Evolutionary conservation across 768 basidiomycete genomes (phyloP), one percentile per base, ranked within the genome.

Genomic region (Pleurotus pulmonarius): DNA sequence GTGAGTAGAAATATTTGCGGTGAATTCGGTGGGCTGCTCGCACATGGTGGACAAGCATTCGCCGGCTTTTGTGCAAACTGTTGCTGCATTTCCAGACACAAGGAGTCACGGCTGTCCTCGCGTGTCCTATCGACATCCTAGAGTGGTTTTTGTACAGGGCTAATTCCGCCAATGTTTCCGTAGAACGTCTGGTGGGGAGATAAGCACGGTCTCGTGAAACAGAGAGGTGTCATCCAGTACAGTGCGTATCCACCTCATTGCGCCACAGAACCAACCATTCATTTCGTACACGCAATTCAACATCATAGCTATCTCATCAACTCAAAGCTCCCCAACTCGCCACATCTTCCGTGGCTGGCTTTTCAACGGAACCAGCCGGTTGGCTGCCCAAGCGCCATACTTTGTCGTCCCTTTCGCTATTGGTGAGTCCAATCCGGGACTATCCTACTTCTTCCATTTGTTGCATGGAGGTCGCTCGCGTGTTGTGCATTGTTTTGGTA

Each of bases 171-270:
- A 13, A 20, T 34, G 22, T 37, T 18, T 16, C 43, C 11, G 4
- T 24, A 95, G 92, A 88, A 80, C 72, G 76, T 86, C 51, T 97
- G 94, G 94, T 97, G 94, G 93, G 94, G 93, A 74, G 86, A 89
- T 73, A 73, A 73, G 59, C 75, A 78, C 62, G 81, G 82, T 58
- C 75, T 80, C 44, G 78, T 78, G 63, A 86, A 83, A 68, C 86
- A 87, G 66, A 92, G 81, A 73, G 93, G 94, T 52, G 79, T 95
- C 57, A 75, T 82, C 49, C 73, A 78, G 65, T 97, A 96, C 80
- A 80, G 94, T 96, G 65, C 75, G 92, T 83, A 15, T 44, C 48
- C 38, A 4, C 46, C 37, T 9, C 40, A 44, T 43, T 37, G 29
- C 29, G 29, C 29, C 29, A 8, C 11, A 34, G 11, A 34, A 9